Conservation (phyloP, 106 monocot genomes). For the Acorus gramineus region DNA sequence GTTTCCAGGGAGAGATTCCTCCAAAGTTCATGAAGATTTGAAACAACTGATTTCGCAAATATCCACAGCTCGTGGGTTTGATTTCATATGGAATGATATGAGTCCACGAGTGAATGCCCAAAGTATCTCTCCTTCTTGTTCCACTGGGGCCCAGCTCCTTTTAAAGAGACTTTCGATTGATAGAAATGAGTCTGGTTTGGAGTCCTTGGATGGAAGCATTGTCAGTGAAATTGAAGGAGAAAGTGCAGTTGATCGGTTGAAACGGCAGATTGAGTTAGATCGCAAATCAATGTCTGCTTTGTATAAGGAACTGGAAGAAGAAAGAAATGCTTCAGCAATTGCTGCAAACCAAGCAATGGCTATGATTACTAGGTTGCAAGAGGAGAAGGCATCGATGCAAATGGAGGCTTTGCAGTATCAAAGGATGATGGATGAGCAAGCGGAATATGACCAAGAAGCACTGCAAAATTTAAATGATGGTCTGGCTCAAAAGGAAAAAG, state of each 20-base stretch:
- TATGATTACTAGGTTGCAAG: slow-evolving; percentile 93
- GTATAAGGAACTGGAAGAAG: slow-evolving; percentile 84
- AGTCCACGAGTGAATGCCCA: slow-evolving; percentile 12
- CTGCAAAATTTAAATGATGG: slow-evolving; percentile 46
- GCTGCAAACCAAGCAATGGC: slow-evolving; percentile 90
- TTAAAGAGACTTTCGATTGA: slow-evolving; percentile 50
- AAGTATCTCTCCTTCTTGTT: slow-evolving; percentile 18
- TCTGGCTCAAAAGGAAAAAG: slow-evolving; percentile 57
- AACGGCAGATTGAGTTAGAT: slow-evolving; percentile 63
- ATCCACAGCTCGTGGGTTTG: slow-evolving; percentile 33
- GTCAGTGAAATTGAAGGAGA: slow-evolving; percentile 78
- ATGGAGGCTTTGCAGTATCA: slow-evolving; percentile 97
- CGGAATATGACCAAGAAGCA: slow-evolving; percentile 79
- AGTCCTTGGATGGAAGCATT: slow-evolving; percentile 61
- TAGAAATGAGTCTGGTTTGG: slow-evolving; percentile 62
- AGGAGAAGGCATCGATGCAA: slow-evolving; percentile 92
- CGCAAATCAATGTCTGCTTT: slow-evolving; percentile 62
- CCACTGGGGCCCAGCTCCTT: slow-evolving; percentile 28
- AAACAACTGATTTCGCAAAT: slow-evolving; percentile 43
- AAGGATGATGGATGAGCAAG: slow-evolving; percentile 93
- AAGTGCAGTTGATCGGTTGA: slow-evolving; percentile 41
- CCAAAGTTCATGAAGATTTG: slow-evolving; percentile 48
- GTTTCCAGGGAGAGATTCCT: slow-evolving; percentile 47
- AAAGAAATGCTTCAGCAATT: slow-evolving; percentile 82
- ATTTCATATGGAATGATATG: slow-evolving; percentile 39